phyloP scores from a whole-genome alignment of 345 rosid species.

The Populus deltoides region DNA sequence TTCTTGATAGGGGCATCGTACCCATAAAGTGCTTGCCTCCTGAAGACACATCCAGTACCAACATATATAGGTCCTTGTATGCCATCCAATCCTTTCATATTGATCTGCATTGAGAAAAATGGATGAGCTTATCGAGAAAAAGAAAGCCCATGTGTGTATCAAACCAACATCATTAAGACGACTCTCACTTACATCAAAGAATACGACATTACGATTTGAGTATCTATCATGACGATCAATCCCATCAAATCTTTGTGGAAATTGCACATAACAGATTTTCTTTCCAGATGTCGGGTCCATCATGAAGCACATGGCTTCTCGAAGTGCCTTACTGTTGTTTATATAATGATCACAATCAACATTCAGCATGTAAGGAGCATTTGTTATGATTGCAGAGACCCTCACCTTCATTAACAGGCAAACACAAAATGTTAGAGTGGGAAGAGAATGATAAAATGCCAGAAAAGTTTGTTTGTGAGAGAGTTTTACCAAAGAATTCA shows the following conservation, averaged over 20 bases:
- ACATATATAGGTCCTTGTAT: constrained; percentile 93
- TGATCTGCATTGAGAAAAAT: constrained; percentile 51
- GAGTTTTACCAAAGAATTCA: constrained; percentile 71
- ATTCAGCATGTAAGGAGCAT: constrained; percentile 22
- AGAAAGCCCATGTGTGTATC: background rate
- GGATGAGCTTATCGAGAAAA: background rate
- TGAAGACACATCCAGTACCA: constrained; percentile 91
- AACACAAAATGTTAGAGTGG: background rate
- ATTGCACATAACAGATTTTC: constrained; percentile 17
- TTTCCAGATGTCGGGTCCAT: constrained; percentile 19
- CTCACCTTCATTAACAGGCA: constrained; percentile 5
- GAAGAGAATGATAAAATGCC: background rate
- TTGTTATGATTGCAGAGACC: constrained; percentile 18
- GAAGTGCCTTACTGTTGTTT: constrained; percentile 18
- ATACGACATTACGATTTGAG: constrained; percentile 20
- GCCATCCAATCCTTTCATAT: constrained; percentile 95
- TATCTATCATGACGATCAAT: constrained; percentile 19
- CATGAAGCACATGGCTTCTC: constrained; percentile 23
- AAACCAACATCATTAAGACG: constrained; percentile 1
- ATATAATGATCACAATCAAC: constrained; percentile 21
- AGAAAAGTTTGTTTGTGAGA: background rate
- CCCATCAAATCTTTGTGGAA: constrained; percentile 23
- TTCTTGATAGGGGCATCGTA: constrained; percentile 75
- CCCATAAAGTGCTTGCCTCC: constrained; percentile 85
- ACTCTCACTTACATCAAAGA: constrained; percentile 15